Conservation (phyloP, 2,329 filamentous ascomycete species). For the Calonectria montana region DNA sequence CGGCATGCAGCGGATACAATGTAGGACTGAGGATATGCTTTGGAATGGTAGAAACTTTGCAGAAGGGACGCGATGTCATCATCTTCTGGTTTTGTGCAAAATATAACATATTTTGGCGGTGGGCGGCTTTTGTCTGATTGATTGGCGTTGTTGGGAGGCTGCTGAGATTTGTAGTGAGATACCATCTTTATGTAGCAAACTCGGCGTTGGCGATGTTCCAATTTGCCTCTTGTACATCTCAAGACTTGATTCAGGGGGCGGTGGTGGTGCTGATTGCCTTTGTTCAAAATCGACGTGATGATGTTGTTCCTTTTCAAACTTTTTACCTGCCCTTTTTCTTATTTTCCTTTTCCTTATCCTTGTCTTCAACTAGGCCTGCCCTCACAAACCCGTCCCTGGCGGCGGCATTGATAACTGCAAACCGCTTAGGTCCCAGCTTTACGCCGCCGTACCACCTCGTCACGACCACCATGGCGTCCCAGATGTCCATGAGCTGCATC, state of each 20-base stretch:
- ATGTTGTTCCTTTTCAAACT: conserved; percentile 2
- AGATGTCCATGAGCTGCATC: conserved; percentile 94
- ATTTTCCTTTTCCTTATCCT: conserved; percentile 52
- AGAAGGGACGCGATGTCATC: not conserved
- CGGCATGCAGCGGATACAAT: not conserved
- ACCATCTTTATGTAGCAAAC: conserved; percentile 39
- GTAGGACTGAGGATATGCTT: not conserved
- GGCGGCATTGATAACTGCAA: conserved; percentile 88
- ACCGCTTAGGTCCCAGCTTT: conserved; percentile 87
- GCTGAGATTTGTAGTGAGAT: conserved; percentile 37
- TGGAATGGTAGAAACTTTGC: not conserved
- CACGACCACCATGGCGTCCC: conserved; percentile 93
- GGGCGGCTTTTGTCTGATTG: conserved; percentile 24
- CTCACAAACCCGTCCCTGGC: conserved; percentile 86
- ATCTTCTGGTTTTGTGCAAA: not conserved
- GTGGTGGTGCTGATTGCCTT: not conserved
- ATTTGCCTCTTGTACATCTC: conserved; percentile 1
- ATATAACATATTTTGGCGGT: conserved; percentile 13
- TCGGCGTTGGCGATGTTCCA: conserved; percentile 20
- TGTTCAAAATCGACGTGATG: not conserved
- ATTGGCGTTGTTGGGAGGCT: conserved; percentile 32
- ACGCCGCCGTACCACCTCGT: conserved; percentile 96
- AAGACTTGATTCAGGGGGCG: not conserved
- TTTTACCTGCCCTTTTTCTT: conserved; percentile 45
- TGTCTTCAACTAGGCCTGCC: conserved; percentile 75